Evolutionary conservation across 768 basidiomycete genomes (phyloP), one percentile per base, ranked within the genome.

Genomic region (Sporobolomyces pararoseus): DNA sequence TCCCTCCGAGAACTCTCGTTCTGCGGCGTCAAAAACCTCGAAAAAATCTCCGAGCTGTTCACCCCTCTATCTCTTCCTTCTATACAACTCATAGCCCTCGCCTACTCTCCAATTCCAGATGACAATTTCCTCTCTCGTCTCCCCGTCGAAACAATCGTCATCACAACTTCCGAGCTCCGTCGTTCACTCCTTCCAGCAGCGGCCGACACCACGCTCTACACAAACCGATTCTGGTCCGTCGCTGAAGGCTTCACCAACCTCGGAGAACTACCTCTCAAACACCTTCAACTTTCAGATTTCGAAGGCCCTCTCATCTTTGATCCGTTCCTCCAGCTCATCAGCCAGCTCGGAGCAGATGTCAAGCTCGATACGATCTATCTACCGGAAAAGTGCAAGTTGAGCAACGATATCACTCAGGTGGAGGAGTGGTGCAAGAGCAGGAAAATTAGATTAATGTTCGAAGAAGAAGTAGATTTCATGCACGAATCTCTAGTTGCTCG

Each of bases 11-110:
- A 59, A 16, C 25, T 59, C 44, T 59, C 58, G 3, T 21, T 59
- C 58, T 59, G 58, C 58, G 58, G 58, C 13, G 58, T 59, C 39
- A 59, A 59, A n/a, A 17, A 31, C 25, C 7, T 46, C 39, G 31
- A 2, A 25, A 17, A 10, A 4, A 31, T 59, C 9, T n/a, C 39
- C 9, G 2, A 4, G 5, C 58, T 44, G 25, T 59, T 59, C n/a
- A 58, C 9, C 46, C 21, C n/a, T 5, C 4, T 42, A 5, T 3
- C n/a, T 27, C 42, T 46, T 32, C 39, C 27, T 21, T 44, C 58
- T 17, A 44, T 29, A 2, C n/a, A 27, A 5, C 53, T 17, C 10
- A 25, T 59, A 39, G 58, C 58, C 27, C 23, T 59, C 12, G 9
- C 13, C 29, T 59, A 31, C 16, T 59, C 58, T 9, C 58, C 6